Base-by-base conservation (phyloP, 768 basidiomycete genomes). In the Nidularia pulvinata region DNA sequence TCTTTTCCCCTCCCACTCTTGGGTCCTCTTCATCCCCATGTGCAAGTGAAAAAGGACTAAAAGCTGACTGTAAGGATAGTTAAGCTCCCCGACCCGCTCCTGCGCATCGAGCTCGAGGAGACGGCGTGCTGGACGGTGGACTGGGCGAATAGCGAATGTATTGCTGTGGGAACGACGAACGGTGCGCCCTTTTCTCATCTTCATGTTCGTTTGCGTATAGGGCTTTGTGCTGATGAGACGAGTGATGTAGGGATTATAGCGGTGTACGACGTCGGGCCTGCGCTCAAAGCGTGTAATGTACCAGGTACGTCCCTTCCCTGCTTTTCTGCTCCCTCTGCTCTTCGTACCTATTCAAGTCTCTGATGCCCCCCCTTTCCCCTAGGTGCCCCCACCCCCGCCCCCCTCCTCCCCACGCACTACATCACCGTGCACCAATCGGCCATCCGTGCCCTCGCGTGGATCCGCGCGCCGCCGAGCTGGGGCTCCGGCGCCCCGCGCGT, bases 151-250 rank as follows among this genome's bases (percentile, higher is more conserved):
- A 91, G 92, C 57, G 86, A 89, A 53, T 61, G 86, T 9, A 67
- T 99, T 6, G 93, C 92, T 0, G 83, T 89, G 10, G 95, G 95
- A 0, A 87, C 87, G 30, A 87, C 91, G 2, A 90, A 92, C 58
- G 95, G 96, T 93, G 51, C 37, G 54, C 49, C n/a, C 25, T 25
- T 25, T 25, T 25, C 25, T 25, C 4, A 25, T 4, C 25, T 25
- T 25, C 25, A 25, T 25, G 25, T 25, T 25, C 25, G 25, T 25
- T 4, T 9, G 25, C 36, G n/a, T 14, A 7, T 25, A n/a, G 1
- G 14, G n/a, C 14, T 1, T 36, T 14, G 33, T 46, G 22, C 39
- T 25, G 13, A 13, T 33, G 34, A 19, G n/a, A 3, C 37, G 11
- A 32, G 1, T 22, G 13, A n/a, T 46, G 30, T 48, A 85, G 83